Conservation (phyloP, 2,329 filamentous ascomycete species). For the Aspergillus udagawae region DNA sequence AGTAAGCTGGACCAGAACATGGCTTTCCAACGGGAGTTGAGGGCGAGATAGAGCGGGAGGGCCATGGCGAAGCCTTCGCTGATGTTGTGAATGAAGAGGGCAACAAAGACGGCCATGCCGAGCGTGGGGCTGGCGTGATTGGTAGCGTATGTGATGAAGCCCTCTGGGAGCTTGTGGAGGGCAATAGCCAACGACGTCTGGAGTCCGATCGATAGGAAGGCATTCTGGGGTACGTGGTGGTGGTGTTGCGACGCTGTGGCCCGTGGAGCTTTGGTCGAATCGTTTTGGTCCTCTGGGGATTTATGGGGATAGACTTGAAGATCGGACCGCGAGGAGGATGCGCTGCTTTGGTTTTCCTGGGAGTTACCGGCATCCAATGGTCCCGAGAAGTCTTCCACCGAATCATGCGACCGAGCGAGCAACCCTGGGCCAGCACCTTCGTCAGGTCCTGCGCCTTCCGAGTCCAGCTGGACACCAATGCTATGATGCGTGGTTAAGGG, state of each 20-base stretch:
- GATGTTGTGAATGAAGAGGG: slow-evolving; percentile 96
- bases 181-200: slow-evolving; percentile 95
- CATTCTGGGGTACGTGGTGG: slow-evolving; percentile 91
- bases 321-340: slow-evolving; percentile 9
- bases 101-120: slow-evolving; percentile 89
- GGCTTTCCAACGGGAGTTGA: slow-evolving; percentile 73
- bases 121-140: slow-evolving; percentile 91
- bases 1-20: slow-evolving; percentile 81
- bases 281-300: slow-evolving; percentile 3
- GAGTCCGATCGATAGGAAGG: slow-evolving; percentile 89
- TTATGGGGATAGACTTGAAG: not conserved
- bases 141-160: slow-evolving; percentile 87
- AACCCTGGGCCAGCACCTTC: not conserved
- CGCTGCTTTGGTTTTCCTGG: slow-evolving; percentile 2
- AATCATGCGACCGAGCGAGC: not conserved
- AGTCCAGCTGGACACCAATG: slow-evolving; percentile 14
- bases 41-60: slow-evolving; percentile 84
- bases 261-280: slow-evolving; percentile 2
- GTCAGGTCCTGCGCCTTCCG: slow-evolving; percentile 4
- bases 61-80: slow-evolving; percentile 95
- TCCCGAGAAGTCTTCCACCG: not conserved
- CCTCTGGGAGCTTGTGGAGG: slow-evolving; percentile 89
- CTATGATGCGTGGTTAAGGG: slow-evolving; percentile 14
- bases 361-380: slow-evolving; percentile 14
- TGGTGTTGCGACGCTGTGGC: slow-evolving; percentile 59